These are phyloP conservation scores for Pyrenula massariospora DNA, from an alignment of 495 filamentous ascomycete species.

Conservation along the genomic window DNA sequence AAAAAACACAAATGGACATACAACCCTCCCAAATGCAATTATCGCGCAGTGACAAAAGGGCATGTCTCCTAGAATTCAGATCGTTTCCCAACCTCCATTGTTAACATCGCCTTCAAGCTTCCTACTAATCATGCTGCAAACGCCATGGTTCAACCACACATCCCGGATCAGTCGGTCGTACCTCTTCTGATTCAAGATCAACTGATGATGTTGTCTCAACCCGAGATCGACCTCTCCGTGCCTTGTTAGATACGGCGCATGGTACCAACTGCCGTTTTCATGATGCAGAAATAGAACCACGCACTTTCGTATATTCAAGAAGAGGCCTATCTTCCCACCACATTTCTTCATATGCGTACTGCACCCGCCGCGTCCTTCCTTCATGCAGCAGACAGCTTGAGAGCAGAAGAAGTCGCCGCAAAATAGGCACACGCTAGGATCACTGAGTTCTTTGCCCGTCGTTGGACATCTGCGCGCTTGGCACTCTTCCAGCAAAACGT, in stretches of 20 bases:
- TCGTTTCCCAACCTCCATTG: constrained; percentile 93
- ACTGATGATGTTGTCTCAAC: constrained; percentile 66
- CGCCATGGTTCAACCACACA: constrained; percentile 67
- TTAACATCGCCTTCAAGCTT: constrained; percentile 92
- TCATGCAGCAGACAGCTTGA: constrained; percentile 82
- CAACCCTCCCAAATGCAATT: no score
- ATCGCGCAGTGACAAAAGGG: no score
- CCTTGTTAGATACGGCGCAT: constrained; percentile 86
- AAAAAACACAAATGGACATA: no score
- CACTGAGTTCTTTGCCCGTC: constrained; percentile 77
- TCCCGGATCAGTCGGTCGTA: constrained; percentile 81
- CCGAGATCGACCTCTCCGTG: constrained; percentile 89
- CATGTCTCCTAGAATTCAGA: no score
- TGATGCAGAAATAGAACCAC: constrained; percentile 75
- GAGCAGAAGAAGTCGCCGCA: constrained; percentile 94
- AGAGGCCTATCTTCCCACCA: constrained; percentile 66
- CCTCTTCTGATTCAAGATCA: constrained; percentile 84
- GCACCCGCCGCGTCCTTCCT: constrained; percentile 65
- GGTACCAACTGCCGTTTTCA: constrained; percentile 69
- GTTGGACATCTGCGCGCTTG: constrained; percentile 77
- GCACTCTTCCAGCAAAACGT: constrained; percentile 84
- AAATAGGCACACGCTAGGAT: constrained; percentile 86
- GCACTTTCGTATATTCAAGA: constrained; percentile 94
- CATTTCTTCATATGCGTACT: constrained; percentile 84
- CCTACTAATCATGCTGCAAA: constrained; percentile 79